Conservation (phyloP, 1,284 basidiomycete genomes). For the Heterobasidion occidentale region DNA sequence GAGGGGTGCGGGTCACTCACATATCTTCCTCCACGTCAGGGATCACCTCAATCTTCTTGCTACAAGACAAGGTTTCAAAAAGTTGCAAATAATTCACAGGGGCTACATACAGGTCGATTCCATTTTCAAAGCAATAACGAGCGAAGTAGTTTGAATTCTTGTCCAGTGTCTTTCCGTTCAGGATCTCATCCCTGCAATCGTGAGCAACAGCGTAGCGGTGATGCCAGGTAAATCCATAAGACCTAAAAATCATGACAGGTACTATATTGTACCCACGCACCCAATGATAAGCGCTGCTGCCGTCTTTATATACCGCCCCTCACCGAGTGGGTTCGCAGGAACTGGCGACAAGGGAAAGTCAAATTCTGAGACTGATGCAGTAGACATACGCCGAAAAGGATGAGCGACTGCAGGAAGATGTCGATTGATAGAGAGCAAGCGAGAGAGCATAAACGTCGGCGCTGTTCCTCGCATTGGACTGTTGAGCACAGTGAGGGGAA, state of each 20-base stretch:
- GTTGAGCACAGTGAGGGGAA: too few species aligned
- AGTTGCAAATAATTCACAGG: not conserved
- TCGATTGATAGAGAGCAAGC: too few species aligned
- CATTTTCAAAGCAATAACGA: conserved; percentile 81
- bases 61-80: conserved; percentile 19
- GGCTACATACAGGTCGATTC: conserved; percentile 65
- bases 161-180: conserved; percentile 86
- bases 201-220: not conserved
- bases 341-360: conserved; percentile 48
- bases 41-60: conserved; percentile 87
- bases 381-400: not conserved
- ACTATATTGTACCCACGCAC: conserved; percentile 26
- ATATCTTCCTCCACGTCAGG: conserved; percentile 88
- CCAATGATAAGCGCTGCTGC: conserved; percentile 74
- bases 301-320: conserved; percentile 61
- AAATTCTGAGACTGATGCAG: conserved; percentile 10
- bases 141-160: conserved; percentile 83
- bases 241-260: too few species aligned
- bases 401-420: not conserved
- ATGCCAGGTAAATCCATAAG: too few species aligned
- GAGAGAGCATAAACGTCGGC: too few species aligned
- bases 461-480: too few species aligned
- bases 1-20: conserved; percentile 33
- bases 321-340: conserved; percentile 56
- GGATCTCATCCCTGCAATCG: conserved; percentile 63